These are phyloP conservation scores for Colletotrichum neosansevieriae DNA, from an alignment of 2,329 filamentous ascomycete species.

Conservation along the genomic window DNA sequence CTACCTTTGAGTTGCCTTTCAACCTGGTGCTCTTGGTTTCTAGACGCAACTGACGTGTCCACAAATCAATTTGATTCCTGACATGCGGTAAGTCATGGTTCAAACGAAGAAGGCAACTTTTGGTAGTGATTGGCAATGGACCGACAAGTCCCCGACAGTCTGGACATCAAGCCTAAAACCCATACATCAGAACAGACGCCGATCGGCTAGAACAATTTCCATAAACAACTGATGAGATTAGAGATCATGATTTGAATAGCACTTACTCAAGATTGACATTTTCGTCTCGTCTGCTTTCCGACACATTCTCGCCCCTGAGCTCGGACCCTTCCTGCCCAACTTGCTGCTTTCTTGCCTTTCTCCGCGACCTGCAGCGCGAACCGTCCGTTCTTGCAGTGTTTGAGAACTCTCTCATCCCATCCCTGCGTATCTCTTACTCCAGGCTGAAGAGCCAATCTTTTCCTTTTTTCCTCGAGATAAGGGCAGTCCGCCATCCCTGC, in stretches of 20 bases:
- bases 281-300: slow-evolving; percentile 31
- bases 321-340: slow-evolving; percentile 7
- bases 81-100: not conserved
- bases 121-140: not conserved
- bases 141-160: not conserved
- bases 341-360: not conserved
- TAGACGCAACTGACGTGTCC: too few relatives aligned
- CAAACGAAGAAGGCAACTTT: not conserved
- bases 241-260: not conserved
- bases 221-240: not conserved
- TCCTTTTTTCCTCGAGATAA: slow-evolving; percentile 20
- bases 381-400: slow-evolving; percentile 28
- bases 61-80: too few relatives aligned
- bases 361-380: slow-evolving; percentile 7
- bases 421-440: slow-evolving; percentile 22
- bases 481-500: slow-evolving; percentile 15
- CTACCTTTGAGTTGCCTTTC: not conserved
- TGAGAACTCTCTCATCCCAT: slow-evolving; percentile 22
- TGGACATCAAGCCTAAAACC: slow-evolving; percentile 6
- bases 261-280: not conserved
- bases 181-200: not conserved
- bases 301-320: slow-evolving; percentile 18
- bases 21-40: too few relatives aligned
- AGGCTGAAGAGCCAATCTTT: slow-evolving; percentile 9
- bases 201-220: not conserved